Evolutionary conservation across 768 basidiomycete genomes (phyloP), one percentile per base, ranked within the genome.

Genomic region (Pleurotus salmoneostramineus): DNA sequence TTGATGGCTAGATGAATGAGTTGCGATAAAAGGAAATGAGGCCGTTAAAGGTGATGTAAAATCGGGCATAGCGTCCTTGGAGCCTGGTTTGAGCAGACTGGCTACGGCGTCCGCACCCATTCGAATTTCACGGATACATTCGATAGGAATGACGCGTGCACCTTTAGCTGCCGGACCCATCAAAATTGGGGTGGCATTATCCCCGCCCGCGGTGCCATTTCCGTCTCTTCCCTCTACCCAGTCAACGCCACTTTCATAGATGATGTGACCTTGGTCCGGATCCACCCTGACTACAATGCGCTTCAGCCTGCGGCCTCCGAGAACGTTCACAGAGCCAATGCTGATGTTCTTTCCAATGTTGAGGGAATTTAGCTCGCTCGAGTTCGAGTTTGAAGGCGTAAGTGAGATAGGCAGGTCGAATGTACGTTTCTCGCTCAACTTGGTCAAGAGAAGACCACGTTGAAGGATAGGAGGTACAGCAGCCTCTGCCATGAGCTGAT

Each of bases 51-150:
- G 52, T 3, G 36, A 17, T 4, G 52, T 14, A 12, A 35, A n/a
- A 8, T 51, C 50, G 3, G 34, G 35, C 5, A 11, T 35, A n/a
- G 40, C 52, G 14, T 55, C 21, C 52, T 37, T 31, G 2, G 52
- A 12, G 3, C 40, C 32, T 12, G 35, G n/a, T 12, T 43, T 21
- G 27, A 37, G 37, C 5, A 55, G 52, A 31, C 52, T 42, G n/a
- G 52, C 52, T 11, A 55, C 17, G 1, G 89, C 85, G 34, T 91
- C 85, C 4, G 79, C 66, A 11, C 88, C 90, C 0, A 85, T 79
- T 12, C 95, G 87, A 33, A 97, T 81, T 67, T 96, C 95, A 56
- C 91, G 89, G 70, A 97, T 91, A 62, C 83, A 80, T 67, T 92
- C 92, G 65, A 97, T 87, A 0, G 88, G 83, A 46, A 96, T 95